Evolutionary conservation across 441 rosid genomes (phyloP).

Genomic region (Erodium trifolium): DNA sequence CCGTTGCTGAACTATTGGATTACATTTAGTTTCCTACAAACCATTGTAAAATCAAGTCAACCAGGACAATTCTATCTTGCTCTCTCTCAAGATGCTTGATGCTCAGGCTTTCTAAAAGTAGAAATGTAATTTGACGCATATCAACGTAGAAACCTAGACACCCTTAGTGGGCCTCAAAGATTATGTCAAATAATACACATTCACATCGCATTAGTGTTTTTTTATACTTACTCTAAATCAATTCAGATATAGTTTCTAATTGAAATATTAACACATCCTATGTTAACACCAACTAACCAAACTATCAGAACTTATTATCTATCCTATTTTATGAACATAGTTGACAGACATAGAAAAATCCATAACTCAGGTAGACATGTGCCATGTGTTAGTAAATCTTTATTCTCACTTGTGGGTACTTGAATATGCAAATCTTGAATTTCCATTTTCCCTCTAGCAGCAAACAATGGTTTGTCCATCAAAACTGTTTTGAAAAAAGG

Average conservation of each 20-base stretch:
- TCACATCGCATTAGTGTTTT: not conserved
- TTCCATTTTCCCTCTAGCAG: not conserved
- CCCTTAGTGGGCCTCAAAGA: not conserved
- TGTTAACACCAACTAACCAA: not conserved
- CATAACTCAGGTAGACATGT: not conserved
- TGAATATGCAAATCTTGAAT: not conserved
- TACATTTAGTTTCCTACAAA: not conserved
- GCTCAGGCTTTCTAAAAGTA: constrained; percentile 1
- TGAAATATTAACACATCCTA: not conserved
- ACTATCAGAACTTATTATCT: not conserved
- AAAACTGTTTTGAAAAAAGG: not conserved
- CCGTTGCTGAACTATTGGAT: not conserved
- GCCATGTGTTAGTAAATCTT: not conserved
- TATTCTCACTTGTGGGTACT: not conserved
- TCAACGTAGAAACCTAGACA: constrained; percentile 3
- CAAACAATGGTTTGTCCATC: not conserved
- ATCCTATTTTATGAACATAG: not conserved
- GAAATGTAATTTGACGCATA: not conserved
- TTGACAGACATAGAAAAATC: not conserved
- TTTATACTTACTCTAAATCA: not conserved
- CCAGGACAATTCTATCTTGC: not conserved
- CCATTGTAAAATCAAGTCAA: not conserved
- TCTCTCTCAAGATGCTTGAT: constrained; percentile 2
- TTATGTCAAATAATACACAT: constrained; percentile 1
- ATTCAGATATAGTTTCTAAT: not conserved